These are phyloP conservation scores for Fusarium marasasianum DNA, from an alignment of 2,329 filamentous ascomycete species.

Conservation along the genomic window DNA sequence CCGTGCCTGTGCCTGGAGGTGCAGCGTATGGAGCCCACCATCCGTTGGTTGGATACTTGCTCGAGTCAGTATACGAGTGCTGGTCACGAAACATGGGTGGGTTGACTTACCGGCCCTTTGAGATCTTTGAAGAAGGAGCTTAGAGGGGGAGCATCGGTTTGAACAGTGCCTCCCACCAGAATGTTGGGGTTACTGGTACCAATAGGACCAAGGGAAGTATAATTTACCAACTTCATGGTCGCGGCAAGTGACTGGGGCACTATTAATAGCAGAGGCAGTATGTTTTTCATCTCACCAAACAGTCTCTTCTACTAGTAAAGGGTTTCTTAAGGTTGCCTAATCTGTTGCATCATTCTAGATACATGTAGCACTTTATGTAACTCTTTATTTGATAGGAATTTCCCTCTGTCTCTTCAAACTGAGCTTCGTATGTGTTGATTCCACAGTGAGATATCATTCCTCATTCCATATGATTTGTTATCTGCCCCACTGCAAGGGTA, in stretches of 20 bases:
- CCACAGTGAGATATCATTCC: neutral
- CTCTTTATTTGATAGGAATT: rapidly evolving
- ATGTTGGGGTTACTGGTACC: neutral
- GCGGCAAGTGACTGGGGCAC: neutral
- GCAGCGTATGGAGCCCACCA: neutral
- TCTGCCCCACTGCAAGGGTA: neutral
- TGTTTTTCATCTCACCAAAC: neutral
- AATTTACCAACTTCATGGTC: neutral
- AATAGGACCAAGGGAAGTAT: neutral
- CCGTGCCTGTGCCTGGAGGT: neutral
- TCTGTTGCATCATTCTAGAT: no score
- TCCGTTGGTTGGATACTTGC: neutral
- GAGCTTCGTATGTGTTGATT: neutral
- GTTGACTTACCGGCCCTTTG: neutral
- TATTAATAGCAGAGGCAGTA: neutral
- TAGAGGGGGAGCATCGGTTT: neutral
- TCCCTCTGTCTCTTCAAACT: neutral
- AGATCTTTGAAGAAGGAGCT: neutral
- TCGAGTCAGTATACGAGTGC: neutral
- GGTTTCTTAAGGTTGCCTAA: neutral
- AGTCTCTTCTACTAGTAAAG: rapidly evolving
- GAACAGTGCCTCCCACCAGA: neutral
- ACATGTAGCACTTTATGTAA: neutral
- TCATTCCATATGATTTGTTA: no score
- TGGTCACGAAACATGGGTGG: no score